These are phyloP conservation scores for Pueraria montana DNA, from an alignment of 306 rosid genomes.

Conservation along the genomic window DNA sequence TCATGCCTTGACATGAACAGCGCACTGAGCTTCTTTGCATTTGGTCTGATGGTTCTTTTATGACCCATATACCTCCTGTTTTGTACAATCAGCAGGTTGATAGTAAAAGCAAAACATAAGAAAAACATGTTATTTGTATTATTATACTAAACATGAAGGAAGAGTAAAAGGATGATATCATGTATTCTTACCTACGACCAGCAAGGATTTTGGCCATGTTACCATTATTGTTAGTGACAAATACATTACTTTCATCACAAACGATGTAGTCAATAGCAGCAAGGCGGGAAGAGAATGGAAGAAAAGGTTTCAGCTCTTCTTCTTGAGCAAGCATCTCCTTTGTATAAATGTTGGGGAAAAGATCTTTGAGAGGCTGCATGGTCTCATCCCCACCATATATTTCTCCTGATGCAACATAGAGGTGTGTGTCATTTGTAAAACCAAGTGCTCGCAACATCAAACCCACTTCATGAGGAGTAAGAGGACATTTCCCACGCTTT, in stretches of 20 bases:
- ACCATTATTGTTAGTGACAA: constrained; percentile 96
- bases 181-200: constrained; percentile 81
- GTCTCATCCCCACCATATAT: constrained; percentile 99
- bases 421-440: constrained; percentile 84
- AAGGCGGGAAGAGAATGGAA: constrained; percentile 90
- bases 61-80: constrained; percentile 97
- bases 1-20: constrained; percentile 75
- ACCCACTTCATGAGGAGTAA: constrained; percentile 96
- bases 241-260: constrained; percentile 94
- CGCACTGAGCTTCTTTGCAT: constrained; percentile 96
- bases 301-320: constrained; percentile 83
- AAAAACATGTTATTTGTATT: background rate
- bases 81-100: constrained; percentile 13
- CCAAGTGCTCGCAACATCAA: constrained; percentile 97
- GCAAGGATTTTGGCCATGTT: constrained; percentile 99
- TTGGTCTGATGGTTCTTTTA: constrained; percentile 97
- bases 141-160: constrained; percentile 9
- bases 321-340: constrained; percentile 90
- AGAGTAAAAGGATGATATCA: constrained; percentile 20
- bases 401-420: constrained; percentile 98
- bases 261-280: constrained; percentile 98
- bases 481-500: constrained; percentile 98
- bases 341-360: constrained; percentile 93
- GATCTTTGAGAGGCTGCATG: constrained; percentile 86
- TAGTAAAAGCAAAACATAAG: background rate